Evolutionary conservation across 2,329 filamentous ascomycete genomes (phyloP), one percentile per base, ranked within the genome.

Genomic region (Botrytis porri): DNA sequence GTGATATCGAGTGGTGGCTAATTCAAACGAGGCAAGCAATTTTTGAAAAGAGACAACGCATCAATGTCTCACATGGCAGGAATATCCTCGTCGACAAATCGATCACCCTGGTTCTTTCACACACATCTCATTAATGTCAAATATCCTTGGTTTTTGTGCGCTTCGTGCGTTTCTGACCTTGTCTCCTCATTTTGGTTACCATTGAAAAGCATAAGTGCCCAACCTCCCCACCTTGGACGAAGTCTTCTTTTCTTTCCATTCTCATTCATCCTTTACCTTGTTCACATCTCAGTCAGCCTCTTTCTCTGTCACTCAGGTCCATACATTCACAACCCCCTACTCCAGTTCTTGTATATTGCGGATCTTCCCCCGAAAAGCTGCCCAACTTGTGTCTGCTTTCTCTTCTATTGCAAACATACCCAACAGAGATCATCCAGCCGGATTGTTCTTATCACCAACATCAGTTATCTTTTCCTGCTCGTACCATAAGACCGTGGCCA

Each of bases 151-250:
- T 41, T 69, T 35, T 61, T 35, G 45, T 39, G 32, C 35, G 67
- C 54, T 70, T 70, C 54, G 39, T 72, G 70, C 48, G 70, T 74
- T 54, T 70, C 54, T 71, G 63, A 61, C 73, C 51, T 59, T 60
- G 48, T 66, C 48, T 66, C 61, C 37, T 64, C 48, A 51, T 54
- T 71, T 65, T 64, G 69, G 59, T 48, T 61, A 72, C 37, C 73
- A 64, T 73, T 61, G 70, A 75, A 71, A 74, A 76, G 73, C 77
- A 79, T 79, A 80, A 79, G 77, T 77, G 73, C 70, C 73, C 74
- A 74, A 71, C 73, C 70, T 70, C 69, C 77, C 77, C 73, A 73
- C 69, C 73, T 63, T 64, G 74, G 72, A 51, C 67, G 72, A 73
- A 73, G 71, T 69, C 73, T 74, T 65, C 60, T 74, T 67, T 72